Base-by-base conservation (phyloP, 2,329 filamentous ascomycete species). In the Escovopsis weberi region DNA sequence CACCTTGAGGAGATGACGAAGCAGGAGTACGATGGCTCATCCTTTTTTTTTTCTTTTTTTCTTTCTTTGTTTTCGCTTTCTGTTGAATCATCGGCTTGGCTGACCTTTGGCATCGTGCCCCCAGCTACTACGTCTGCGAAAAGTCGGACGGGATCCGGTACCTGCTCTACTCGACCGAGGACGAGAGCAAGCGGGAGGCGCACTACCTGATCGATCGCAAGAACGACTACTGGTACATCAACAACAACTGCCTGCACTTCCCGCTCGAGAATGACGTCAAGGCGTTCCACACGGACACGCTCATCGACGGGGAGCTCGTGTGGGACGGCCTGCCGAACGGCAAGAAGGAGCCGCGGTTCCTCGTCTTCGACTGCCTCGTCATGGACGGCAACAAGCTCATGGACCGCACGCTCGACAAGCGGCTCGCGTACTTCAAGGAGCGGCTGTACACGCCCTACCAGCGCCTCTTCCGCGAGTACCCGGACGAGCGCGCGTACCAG, bases 141-240 rank as follows among this genome's bases (percentile, higher is more conserved):
- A 98, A 98, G 67, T 94, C 89, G 1, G 91, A 98, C 58, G 91
- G 91, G 43, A 85, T 96, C 49, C 80, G 91, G 49, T 95, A 93
- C 60, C 75, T 98, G n/a, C 75, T 98, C 50, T 96, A 93, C 68
- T 78, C 91, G 50, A 86, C 85, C 40, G 61, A 68, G 7, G 80
- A 82, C 56, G 72, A 78, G 36, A 59, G 66, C 6, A 67, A 66
- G 42, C 51, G 58, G 39, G 86, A 93, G 58, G 74, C 80, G 23
- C 84, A 91, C 57, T 95, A 94, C 66, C 72, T 98, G 44, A 94
- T 98, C 64, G 89, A 98, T 65, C 86, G 91, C 57, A 94, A 88
- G 65, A 96, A 98, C 65, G 87, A 96, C 60, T 98, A 91, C 68
- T 94, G 89, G 75, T 86, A 74, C 56, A 77, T 96, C 47, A 74